Evolutionary conservation across 441 rosid genomes (phyloP).

Genomic region (Syzygium syzygioides): DNA sequence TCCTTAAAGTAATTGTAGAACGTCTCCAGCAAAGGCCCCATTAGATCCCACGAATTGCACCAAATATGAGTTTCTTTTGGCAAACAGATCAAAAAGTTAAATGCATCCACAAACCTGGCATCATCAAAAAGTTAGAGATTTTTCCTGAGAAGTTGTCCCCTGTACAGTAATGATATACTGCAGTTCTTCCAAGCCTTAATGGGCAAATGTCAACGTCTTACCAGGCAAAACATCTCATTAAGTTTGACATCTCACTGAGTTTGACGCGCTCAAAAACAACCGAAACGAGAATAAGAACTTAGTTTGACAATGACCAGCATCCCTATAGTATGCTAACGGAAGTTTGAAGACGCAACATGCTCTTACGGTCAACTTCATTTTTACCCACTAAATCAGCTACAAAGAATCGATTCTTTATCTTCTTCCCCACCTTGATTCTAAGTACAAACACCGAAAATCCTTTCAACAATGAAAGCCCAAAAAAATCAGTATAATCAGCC

Average conservation of each 20-base stretch:
- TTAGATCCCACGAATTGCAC: conserved; percentile 79
- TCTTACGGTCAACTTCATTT: not conserved
- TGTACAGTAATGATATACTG: not conserved
- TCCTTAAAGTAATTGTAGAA: conserved; percentile 85
- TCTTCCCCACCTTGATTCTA: not conserved
- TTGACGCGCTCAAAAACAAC: not conserved
- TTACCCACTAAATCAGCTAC: not conserved
- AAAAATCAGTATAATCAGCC: not conserved
- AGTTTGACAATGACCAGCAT: not conserved
- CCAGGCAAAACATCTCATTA: not conserved
- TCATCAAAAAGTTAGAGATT: not conserved
- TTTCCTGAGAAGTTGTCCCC: not conserved
- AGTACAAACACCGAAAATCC: not conserved
- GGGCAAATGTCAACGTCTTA: not conserved
- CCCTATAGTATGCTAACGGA: not conserved
- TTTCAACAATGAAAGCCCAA: not conserved
- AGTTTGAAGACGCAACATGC: not conserved
- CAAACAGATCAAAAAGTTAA: conserved; percentile 58
- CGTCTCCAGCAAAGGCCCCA: conserved; percentile 89
- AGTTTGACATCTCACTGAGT: not conserved
- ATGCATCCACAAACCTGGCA: conserved; percentile 82
- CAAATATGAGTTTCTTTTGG: conserved; percentile 79
- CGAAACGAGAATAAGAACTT: not conserved
- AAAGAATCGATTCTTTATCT: not conserved
- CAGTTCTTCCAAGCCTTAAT: not conserved